phyloP scores from a whole-genome alignment of 176 grass and related monocot species.

The Oropetium thomaeum region DNA sequence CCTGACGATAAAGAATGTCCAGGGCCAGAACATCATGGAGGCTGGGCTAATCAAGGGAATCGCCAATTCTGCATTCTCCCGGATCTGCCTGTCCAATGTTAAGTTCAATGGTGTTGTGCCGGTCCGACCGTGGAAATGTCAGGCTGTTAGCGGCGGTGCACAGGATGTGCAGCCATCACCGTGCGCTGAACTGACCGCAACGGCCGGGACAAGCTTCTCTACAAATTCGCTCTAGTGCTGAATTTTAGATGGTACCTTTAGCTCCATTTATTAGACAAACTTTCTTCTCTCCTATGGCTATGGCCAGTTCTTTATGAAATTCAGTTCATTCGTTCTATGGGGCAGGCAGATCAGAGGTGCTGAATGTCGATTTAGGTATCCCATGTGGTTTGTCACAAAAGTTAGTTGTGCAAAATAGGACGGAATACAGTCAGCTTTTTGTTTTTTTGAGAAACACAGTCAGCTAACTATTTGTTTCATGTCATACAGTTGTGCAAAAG shows the following conservation, averaged over 20 bases:
- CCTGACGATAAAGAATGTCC: constrained; percentile 73
- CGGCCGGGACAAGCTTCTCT: constrained; percentile 59
- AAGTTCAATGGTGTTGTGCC: constrained; percentile 29
- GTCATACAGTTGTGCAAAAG: too few species aligned
- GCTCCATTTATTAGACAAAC: too few species aligned
- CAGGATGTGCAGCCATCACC: constrained; percentile 62
- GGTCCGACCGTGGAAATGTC: constrained; percentile 59
- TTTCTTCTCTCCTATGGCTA: too few species aligned
- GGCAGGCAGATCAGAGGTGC: background rate
- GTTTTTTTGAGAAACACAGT: too few species aligned
- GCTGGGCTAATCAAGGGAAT: constrained; percentile 81
- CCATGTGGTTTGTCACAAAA: too few species aligned
- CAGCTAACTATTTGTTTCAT: too few species aligned
- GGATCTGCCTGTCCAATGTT: constrained; percentile 72
- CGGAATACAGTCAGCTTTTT: too few species aligned
- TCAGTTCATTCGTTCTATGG: background rate
- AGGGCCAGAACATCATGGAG: constrained; percentile 70
- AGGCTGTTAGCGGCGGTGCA: constrained; percentile 66
- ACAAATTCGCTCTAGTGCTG: constrained; percentile 50
- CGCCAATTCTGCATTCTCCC: constrained; percentile 56
- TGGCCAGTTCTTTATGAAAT: background rate
- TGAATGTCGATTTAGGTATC: too few species aligned
- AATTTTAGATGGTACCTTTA: background rate
- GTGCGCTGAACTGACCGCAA: constrained; percentile 64
- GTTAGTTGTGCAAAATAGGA: too few species aligned